A percentile compares a stretch with the other conserved stretches of the same genome.
Conservation (phyloP, 139 green algal genomes). For the Chlorella sp. region DNA sequence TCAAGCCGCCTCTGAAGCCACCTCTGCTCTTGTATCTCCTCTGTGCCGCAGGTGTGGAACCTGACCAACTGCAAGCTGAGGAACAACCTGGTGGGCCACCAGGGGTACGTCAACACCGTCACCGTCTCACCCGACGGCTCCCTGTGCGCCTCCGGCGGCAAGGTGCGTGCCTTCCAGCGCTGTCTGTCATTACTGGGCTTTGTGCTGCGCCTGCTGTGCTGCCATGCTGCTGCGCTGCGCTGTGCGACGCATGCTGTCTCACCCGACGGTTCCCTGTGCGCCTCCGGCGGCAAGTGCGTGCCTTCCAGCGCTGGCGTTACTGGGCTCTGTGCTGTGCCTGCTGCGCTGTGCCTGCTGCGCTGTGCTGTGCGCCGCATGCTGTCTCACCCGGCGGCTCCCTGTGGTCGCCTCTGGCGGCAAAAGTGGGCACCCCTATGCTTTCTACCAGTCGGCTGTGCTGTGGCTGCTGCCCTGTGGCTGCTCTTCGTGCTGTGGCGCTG, state of each 20-base stretch:
- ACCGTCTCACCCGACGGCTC: constrained; percentile 99
- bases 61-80: constrained; percentile 99
- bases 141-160: constrained; percentile 97
- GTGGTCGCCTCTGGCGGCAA: too few relatives aligned
- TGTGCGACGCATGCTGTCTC: neutral
- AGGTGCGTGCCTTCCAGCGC: constrained; percentile 46
- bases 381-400: too few relatives aligned
- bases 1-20: too few relatives aligned
- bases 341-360: too few relatives aligned
- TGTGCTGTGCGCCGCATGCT: too few relatives aligned
- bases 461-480: too few relatives aligned
- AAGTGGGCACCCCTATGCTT: too few relatives aligned
- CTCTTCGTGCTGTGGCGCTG: too few relatives aligned
- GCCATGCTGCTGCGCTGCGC: neutral
- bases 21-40: neutral
- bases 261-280: neutral
- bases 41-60: constrained; percentile 91
- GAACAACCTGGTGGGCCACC: constrained; percentile 96
- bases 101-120: constrained; percentile 96
- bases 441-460: too few relatives aligned
- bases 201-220: neutral
- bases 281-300: neutral
- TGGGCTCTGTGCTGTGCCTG: too few relatives aligned
- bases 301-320: too few relatives aligned
- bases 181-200: too few relatives aligned